Conservation (phyloP, 2,329 filamentous ascomycete species). For the Nemania serpens region DNA sequence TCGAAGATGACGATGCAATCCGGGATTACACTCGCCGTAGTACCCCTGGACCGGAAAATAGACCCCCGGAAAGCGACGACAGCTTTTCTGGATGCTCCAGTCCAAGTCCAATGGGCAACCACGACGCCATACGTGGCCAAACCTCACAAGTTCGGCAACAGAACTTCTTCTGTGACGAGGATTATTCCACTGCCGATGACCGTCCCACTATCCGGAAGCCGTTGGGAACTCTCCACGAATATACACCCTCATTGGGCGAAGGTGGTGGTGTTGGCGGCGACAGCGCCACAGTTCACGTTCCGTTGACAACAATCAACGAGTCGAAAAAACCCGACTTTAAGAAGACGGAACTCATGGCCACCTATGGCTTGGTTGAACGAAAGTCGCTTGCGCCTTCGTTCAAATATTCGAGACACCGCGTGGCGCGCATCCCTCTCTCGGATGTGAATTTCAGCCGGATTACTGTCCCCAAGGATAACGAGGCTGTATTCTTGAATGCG, state of each 20-base stretch:
- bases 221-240: too few species aligned
- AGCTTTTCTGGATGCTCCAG: not conserved
- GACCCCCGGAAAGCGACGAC: not conserved
- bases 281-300: too few species aligned
- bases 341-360: slow-evolving; percentile 63
- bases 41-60: not conserved
- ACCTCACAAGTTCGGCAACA: not conserved
- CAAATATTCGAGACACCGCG: slow-evolving; percentile 61
- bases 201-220: too few species aligned
- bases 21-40: not conserved
- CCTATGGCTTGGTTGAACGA: slow-evolving; percentile 62
- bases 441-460: slow-evolving; percentile 60
- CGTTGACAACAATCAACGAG: slow-evolving; percentile 33
- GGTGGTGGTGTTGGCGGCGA: too few species aligned
- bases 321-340: slow-evolving; percentile 61
- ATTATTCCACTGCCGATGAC: too few species aligned
- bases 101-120: not conserved
- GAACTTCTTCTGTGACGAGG: too few species aligned
- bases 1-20: not conserved
- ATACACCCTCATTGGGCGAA: too few species aligned
- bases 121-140: not conserved
- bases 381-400: slow-evolving; percentile 60
- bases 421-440: slow-evolving; percentile 58
- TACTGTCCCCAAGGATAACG: slow-evolving; percentile 63
- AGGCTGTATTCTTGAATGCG: slow-evolving; percentile 63